Evolutionary conservation across 75 land plant genomes (phyloP), one percentile per base, ranked within the genome.

Genomic region (Cupressus sempervirens): DNA sequence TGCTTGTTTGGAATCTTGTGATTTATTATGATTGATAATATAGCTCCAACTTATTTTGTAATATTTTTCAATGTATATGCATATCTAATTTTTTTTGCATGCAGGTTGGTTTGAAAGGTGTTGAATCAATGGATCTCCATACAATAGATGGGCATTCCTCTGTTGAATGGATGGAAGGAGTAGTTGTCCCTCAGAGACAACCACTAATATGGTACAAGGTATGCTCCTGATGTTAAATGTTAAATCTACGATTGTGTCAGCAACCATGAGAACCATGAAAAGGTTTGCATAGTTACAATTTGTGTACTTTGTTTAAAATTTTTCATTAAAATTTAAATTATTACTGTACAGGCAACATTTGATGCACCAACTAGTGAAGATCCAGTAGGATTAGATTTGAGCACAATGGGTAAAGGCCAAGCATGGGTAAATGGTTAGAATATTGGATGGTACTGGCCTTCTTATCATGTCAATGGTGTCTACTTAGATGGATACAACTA

Each of bases 351-450:
- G 99, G 89, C 98, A n/a, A 73, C 38, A 34, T 94, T 97, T 88
- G 88, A 94, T 88, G 88, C 93, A 45, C 99, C 99, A 30, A 85
- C 77, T 75, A 96, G 98, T 10, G 72, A 89, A 83, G 90, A 88
- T 16, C 94, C 99, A 50, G 81, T 97, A 86, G 97, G 96, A 53
- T 84, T 97, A 77, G 94, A 97, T 83, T 93, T 97, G 90, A 82
- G 87, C 23, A 89, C 87, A 85, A 97, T 97, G 99, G 95, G 98
- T 7, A 97, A 97, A 86, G 99, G 99, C 65, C 96, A 97, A 86
- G 87, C 92, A 12, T 97, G 99, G 99, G 85, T 97, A 68, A 97
- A 97, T 84, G 99, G 98, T 11, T 89, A 90, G 80, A 93, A 88
- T 75, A 84, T 95, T 41, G 99, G 99, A 76, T 91, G 99, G 6